Evolutionary conservation across 371 early-diverging fungal species (phyloP).

Genomic region (Apophysomyces ossiformis): DNA sequence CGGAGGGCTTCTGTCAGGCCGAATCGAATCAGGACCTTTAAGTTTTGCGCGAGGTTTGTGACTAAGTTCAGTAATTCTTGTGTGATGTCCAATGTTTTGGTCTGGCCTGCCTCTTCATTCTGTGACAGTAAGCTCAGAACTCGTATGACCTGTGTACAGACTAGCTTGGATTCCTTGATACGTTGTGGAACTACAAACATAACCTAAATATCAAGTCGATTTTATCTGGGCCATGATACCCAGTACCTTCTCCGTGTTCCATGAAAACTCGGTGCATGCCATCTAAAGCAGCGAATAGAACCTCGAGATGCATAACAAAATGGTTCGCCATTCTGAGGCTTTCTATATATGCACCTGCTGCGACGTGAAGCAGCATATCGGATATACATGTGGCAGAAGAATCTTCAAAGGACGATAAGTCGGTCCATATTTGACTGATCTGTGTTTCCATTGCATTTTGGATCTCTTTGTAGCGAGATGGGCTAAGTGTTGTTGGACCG

Average conservation of each 20-base stretch:
- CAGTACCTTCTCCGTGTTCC: constrained; percentile 22
- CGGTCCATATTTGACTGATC: constrained; percentile 87
- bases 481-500: neutral
- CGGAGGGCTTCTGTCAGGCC: constrained; percentile 86
- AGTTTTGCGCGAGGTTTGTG: constrained; percentile 65
- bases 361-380: constrained; percentile 93
- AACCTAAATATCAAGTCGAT: neutral
- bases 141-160: constrained; percentile 35
- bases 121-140: constrained; percentile 62
- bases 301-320: constrained; percentile 91
- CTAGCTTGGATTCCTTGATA: constrained; percentile 70
- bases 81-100: constrained; percentile 68
- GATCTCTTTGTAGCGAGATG: constrained; percentile 39
- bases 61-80: constrained; percentile 89
- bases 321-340: constrained; percentile 88
- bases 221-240: neutral
- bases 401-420: constrained; percentile 93
- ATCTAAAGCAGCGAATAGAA: constrained; percentile 87
- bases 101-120: constrained; percentile 56
- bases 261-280: constrained; percentile 44
- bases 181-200: constrained; percentile 60
- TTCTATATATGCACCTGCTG: constrained; percentile 79
- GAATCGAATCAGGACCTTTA: constrained; percentile 69
- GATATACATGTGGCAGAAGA: constrained; percentile 96
- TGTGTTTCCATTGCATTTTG: constrained; percentile 70